Evolutionary conservation across 1,139 yeast species (phyloP).

Genomic region (Suzukiozyma palmioleophila): DNA sequence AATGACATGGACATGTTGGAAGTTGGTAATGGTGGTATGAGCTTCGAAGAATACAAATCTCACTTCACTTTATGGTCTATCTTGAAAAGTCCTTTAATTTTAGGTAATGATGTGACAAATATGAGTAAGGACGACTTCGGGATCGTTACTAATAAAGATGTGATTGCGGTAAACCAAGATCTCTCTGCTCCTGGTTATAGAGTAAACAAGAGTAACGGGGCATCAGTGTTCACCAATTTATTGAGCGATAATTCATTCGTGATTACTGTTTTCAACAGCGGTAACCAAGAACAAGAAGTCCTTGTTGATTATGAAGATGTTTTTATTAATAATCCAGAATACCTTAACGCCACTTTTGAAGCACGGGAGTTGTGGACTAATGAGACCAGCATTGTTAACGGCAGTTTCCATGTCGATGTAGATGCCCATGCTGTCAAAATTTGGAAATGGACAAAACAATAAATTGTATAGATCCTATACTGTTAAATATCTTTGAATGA

Average conservation of each 20-base stretch:
- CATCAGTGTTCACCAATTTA: slow-evolving; percentile 15
- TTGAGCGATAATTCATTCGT: slow-evolving; percentile 14
- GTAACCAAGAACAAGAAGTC: too few species aligned
- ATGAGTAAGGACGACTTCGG: slow-evolving; percentile 14
- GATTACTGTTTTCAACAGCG: slow-evolving; percentile 18
- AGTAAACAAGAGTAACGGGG: slow-evolving; percentile 14
- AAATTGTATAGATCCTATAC: too few species aligned
- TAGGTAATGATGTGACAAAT: slow-evolving; percentile 19
- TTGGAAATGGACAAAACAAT: too few species aligned
- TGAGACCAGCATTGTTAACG: slow-evolving; percentile 5
- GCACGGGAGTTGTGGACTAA: slow-evolving; percentile 9
- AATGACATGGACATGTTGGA: slow-evolving; percentile 23
- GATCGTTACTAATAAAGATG: slow-evolving; percentile 16
- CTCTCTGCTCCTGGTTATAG: slow-evolving; percentile 13
- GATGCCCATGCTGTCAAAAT: slow-evolving; percentile 1
- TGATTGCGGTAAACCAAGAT: slow-evolving; percentile 21
- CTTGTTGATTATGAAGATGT: slow-evolving; percentile 15
- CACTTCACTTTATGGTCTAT: slow-evolving; percentile 24
- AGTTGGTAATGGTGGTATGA: slow-evolving; percentile 24
- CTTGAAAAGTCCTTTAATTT: slow-evolving; percentile 20
- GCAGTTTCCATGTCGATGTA: not conserved
- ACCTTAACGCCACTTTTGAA: slow-evolving; percentile 1
- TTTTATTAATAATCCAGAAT: slow-evolving; percentile 11
- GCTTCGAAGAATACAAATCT: slow-evolving; percentile 18
- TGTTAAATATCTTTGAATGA: too few species aligned